phyloP scores from a whole-genome alignment of 176 grass and related monocot species.

The Ensete glaucum region DNA sequence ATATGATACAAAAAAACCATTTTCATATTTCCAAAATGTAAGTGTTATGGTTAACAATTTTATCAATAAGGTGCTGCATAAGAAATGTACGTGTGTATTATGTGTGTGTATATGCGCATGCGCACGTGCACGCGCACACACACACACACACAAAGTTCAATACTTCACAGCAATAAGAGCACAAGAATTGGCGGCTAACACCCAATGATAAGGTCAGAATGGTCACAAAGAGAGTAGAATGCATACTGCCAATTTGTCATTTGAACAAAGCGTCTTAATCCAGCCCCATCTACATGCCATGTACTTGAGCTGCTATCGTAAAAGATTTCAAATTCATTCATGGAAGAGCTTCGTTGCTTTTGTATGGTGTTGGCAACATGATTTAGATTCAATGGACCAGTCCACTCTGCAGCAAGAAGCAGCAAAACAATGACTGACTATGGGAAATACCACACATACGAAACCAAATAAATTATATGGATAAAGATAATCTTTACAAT shows the following conservation, averaged over 20 bases:
- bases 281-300: conserved; percentile 75
- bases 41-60: too few relatives aligned
- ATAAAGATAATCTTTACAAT: conserved; percentile 3
- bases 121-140: too few relatives aligned
- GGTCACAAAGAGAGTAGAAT: not conserved
- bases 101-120: too few relatives aligned
- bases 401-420: conserved; percentile 48
- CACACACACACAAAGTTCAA: not conserved
- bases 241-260: conserved; percentile 94
- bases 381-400: conserved; percentile 56
- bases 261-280: conserved; percentile 90
- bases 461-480: not conserved
- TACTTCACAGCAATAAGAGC: not conserved
- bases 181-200: not conserved
- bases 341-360: conserved; percentile 59
- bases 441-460: conserved; percentile 17
- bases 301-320: conserved; percentile 59
- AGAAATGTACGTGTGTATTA: too few relatives aligned
- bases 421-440: conserved; percentile 7
- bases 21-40: too few relatives aligned
- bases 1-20: too few relatives aligned
- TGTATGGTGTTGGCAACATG: conserved; percentile 83
- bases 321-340: conserved; percentile 90
- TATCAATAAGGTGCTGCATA: too few relatives aligned
- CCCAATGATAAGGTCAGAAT: not conserved